A percentile compares a stretch with the other conserved stretches of the same genome.
These are phyloP conservation scores for Rubus idaeus DNA, from an alignment of 306 rosid species.

Conservation along the genomic window DNA sequence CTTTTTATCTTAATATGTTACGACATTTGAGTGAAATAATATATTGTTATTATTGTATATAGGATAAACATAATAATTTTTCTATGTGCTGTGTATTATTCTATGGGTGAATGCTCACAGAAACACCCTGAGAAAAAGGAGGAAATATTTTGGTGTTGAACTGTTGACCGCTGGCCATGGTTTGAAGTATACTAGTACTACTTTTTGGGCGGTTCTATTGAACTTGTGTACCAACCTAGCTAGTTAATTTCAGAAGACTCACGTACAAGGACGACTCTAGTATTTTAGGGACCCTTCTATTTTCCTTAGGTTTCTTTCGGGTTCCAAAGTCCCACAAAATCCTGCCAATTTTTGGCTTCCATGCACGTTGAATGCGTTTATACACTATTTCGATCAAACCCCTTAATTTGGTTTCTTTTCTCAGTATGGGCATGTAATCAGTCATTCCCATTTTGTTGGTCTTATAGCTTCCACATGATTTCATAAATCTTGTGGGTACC, in stretches of 20 bases:
- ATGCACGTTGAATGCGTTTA: conserved; percentile 3
- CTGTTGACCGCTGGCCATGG: no score
- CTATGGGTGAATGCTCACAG: neutral
- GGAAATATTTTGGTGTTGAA: neutral
- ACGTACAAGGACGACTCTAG: neutral
- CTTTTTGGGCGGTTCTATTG: neutral
- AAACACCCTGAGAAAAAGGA: neutral
- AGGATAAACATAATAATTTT: neutral
- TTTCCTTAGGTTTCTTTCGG: neutral
- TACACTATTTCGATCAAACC: neutral
- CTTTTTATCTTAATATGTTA: neutral
- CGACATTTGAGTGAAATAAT: neutral
- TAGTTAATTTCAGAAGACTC: neutral
- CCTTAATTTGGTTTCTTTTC: neutral
- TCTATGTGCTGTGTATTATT: neutral
- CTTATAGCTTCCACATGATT: neutral
- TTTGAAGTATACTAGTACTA: neutral
- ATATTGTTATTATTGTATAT: neutral
- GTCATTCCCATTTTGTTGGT: neutral
- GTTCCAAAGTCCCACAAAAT: neutral
- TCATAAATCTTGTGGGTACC: neutral
- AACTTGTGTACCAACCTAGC: neutral
- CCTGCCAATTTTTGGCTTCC: neutral
- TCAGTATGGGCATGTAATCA: neutral
- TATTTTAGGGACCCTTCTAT: neutral